Evolutionary conservation across 129 eudicot genomes (phyloP).

Genomic region (Apium graveolens): DNA sequence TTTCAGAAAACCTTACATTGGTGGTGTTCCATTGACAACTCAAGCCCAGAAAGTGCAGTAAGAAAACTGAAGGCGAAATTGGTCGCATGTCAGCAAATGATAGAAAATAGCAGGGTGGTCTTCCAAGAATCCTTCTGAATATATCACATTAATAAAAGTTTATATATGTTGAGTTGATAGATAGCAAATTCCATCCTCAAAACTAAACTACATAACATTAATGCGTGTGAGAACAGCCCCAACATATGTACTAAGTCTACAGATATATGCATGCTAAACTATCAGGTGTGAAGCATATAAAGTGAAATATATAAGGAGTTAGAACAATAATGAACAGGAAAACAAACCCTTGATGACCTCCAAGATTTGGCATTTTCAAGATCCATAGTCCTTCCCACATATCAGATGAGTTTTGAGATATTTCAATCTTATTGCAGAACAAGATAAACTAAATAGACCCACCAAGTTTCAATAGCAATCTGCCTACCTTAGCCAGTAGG

Average conservation of each 20-base stretch:
- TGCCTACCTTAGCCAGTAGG: background rate
- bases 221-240: too few species aligned
- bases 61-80: conserved; percentile 43
- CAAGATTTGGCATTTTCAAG: background rate
- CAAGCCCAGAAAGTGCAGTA: conserved; percentile 91
- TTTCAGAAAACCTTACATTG: conserved; percentile 39
- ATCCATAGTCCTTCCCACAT: conserved; percentile 5
- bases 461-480: background rate
- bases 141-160: too few species aligned
- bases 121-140: conserved; percentile 68
- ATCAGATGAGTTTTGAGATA: background rate
- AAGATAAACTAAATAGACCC: background rate
- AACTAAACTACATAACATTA: too few species aligned
- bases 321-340: background rate
- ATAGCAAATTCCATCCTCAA: too few species aligned
- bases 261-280: background rate
- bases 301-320: too few species aligned
- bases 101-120: conserved; percentile 41
- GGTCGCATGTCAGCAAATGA: background rate
- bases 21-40: conserved; percentile 70
- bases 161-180: too few species aligned
- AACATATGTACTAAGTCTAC: too few species aligned
- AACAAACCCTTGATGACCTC: background rate
- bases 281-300: background rate
- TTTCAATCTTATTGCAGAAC: background rate